These are phyloP conservation scores for Murraya paniculata DNA, from an alignment of 345 rosid species.

Conservation along the genomic window DNA sequence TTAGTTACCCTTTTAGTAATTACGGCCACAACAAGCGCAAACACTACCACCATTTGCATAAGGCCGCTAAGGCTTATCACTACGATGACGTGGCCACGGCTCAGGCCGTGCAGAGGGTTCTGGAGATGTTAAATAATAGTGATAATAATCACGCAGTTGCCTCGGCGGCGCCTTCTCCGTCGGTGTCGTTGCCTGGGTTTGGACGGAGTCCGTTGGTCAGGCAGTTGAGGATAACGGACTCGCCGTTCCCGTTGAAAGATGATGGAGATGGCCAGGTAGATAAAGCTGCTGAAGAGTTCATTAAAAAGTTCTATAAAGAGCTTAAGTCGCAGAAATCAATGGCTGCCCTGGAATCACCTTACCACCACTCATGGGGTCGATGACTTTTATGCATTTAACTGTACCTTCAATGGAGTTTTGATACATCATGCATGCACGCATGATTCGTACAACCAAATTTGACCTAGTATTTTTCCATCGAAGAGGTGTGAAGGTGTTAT, in stretches of 20 bases:
- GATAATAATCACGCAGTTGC: background rate
- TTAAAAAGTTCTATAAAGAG: constrained; percentile 67
- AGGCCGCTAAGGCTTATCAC: constrained; percentile 22
- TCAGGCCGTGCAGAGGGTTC: constrained; percentile 64
- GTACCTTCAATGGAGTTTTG: constrained; percentile 4
- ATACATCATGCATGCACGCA: background rate
- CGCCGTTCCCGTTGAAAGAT: constrained; percentile 69
- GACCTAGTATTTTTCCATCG: background rate
- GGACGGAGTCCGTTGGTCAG: constrained; percentile 66
- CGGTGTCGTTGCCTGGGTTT: constrained; percentile 46
- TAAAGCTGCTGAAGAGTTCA: constrained; percentile 86
- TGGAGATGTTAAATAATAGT: constrained; percentile 53
- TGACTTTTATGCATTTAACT: constrained; percentile 11
- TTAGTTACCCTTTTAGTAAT: constrained; percentile 20
- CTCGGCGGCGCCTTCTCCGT: constrained; percentile 37
- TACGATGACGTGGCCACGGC: constrained; percentile 50
- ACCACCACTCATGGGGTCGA: constrained; percentile 44
- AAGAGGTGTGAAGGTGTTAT: background rate
- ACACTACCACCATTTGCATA: constrained; percentile 33
- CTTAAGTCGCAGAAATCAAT: constrained; percentile 51
- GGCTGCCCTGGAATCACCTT: constrained; percentile 50
- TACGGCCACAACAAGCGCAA: constrained; percentile 28
- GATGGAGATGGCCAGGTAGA: constrained; percentile 62
- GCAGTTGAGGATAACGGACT: constrained; percentile 68
- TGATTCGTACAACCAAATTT: no score